phyloP scores from a whole-genome alignment of 2,329 filamentous ascomycete genomes.

The Sordariomycetes sp. region DNA sequence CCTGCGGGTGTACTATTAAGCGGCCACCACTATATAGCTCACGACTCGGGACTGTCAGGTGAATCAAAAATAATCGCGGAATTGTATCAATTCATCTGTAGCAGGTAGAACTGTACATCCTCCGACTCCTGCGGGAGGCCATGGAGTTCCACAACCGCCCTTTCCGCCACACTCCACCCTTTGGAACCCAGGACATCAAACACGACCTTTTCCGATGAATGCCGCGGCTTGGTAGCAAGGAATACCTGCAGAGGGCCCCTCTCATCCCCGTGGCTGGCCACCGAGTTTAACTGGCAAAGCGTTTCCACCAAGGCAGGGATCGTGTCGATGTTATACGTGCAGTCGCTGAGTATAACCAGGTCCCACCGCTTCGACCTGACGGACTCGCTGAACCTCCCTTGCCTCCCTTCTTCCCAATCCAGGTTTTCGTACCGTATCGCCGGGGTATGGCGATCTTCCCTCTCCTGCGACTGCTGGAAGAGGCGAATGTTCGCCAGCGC shows the following conservation, averaged over 20 bases:
- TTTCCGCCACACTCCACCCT: conserved; percentile 32
- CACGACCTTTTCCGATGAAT: conserved; percentile 37
- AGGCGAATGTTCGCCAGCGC: conserved; percentile 34
- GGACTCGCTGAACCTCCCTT: conserved; percentile 30
- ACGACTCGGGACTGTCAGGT: no score
- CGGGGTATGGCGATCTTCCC: conserved; percentile 6
- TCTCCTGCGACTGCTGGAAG: conserved; percentile 6
- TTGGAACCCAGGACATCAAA: conserved; percentile 33
- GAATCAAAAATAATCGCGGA: not conserved
- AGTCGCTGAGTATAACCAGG: conserved; percentile 45
- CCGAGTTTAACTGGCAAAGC: conserved; percentile 34
- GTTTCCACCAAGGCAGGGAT: conserved; percentile 42
- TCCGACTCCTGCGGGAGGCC: conserved; percentile 32
- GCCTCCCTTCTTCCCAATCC: conserved; percentile 43
- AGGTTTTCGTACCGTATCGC: conserved; percentile 39
- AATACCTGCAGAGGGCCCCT: conserved; percentile 29
- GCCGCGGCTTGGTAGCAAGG: conserved; percentile 44
- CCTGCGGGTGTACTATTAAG: conserved; percentile 33
- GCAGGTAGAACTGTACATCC: conserved; percentile 40
- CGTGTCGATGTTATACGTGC: conserved; percentile 50
- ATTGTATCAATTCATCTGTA: conserved; percentile 23
- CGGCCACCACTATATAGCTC: no score
- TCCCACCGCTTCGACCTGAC: conserved; percentile 34
- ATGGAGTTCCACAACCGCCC: conserved; percentile 31
- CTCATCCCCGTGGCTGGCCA: not conserved